Conservation (phyloP, 352 stramenopile genomes). For the Phytopythium vexans region DNA sequence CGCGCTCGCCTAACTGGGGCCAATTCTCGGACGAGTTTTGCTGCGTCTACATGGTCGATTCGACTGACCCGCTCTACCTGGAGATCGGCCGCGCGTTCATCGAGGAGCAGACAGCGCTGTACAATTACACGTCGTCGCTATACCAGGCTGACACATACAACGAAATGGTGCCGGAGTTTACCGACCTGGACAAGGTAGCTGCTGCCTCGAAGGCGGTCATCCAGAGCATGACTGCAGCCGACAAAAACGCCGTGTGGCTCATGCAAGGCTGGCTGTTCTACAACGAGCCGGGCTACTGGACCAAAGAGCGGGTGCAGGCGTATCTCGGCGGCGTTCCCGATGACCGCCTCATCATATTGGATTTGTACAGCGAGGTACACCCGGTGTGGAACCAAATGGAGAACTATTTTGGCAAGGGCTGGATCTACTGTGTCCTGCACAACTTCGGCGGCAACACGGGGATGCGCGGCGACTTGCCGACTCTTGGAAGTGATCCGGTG, state of each 20-base stretch:
- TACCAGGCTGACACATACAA: constrained; percentile 86
- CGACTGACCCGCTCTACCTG: constrained; percentile 77
- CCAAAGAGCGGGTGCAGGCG: constrained; percentile 47
- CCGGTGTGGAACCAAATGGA: constrained; percentile 72
- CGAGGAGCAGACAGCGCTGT: constrained; percentile 53
- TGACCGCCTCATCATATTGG: constrained; percentile 75
- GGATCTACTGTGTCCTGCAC: constrained; percentile 84
- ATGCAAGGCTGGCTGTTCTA: constrained; percentile 84
- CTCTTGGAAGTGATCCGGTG: constrained; percentile 48
- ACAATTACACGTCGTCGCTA: constrained; percentile 52
- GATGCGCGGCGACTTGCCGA: constrained; percentile 69
- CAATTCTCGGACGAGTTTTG: constrained; percentile 79
- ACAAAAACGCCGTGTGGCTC: constrained; percentile 78
- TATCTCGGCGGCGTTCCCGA: constrained; percentile 53
- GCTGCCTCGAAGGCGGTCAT: constrained; percentile 67
- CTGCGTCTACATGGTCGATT: constrained; percentile 82
- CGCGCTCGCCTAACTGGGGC: constrained; percentile 75
- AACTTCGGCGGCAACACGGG: constrained; percentile 83
- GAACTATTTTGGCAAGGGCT: constrained; percentile 81
- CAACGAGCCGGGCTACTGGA: constrained; percentile 59
- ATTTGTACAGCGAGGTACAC: constrained; percentile 75
- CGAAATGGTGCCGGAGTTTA: constrained; percentile 76
- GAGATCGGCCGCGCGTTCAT: constrained; percentile 82
- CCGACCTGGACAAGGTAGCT: constrained; percentile 37
- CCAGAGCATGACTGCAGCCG: constrained; percentile 61